Evolutionary conservation across 306 rosid genomes (phyloP), one percentile per base, ranked within the genome.

Genomic region (Quercus ilex): DNA sequence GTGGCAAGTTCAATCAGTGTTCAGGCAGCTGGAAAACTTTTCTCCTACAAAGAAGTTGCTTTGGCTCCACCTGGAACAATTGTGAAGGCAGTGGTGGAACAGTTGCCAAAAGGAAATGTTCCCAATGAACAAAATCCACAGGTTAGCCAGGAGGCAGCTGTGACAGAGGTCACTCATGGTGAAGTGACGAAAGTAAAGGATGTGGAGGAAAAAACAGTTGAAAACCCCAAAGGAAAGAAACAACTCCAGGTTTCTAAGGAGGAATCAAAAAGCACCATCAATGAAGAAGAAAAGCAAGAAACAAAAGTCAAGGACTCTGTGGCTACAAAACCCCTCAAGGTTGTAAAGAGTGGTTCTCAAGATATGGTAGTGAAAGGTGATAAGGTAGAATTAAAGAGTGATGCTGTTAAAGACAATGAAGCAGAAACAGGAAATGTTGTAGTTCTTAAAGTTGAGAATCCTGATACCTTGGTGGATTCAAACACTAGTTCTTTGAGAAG

Each of bases 41-140:
- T 92, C 85, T 95, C 99, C 19, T 92, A 95, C 87, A 95, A 95
- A 88, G 98, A 95, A 90, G 99, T 95, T 89, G 99, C 98, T 53
- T 80, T 95, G 79, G 99, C 99, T 80, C 97, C 96, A 10, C 99
- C 99, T 25, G 98, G 99, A 70, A 91, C 98, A 57, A 95, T 92
- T 86, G 99, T 95, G 73, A 95, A 91, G 89, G 97, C 91, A 28
- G 98, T 89, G 78, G 85, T 92, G 33, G 98, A 92, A 76, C 92
- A 90, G 86, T 74, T 87, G 75, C 89, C 90, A 8, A 91, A 87
- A 81, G 93, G 75, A 78, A 79, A 83, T 76, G 68, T 76, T 77
- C 82, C 57, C 33, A 76, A 72, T 56, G 89, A 84, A 77, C 82
- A 82, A 43, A 86, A 64, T 77, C 83, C 90, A 38, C 86, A 78